Percentiles rank a stretch among this genome's conserved stretches.
These are phyloP conservation scores for Curvularia lunata DNA, from an alignment of 2,329 filamentous ascomycete genomes.

Conservation along the genomic window DNA sequence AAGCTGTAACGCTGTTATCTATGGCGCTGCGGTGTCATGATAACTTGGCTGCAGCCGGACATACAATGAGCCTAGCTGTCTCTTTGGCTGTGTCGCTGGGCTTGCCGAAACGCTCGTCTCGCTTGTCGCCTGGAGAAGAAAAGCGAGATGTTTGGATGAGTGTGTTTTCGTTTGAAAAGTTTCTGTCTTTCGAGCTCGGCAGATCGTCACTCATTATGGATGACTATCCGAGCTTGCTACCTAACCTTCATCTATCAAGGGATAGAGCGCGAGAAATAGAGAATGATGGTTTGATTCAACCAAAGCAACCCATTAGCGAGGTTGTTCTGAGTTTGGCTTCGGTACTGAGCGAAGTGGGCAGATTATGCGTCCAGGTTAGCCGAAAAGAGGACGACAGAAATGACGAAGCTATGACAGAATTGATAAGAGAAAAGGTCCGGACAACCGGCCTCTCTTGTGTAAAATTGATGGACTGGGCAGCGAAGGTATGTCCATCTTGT, in stretches of 20 bases:
- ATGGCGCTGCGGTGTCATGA: background rate
- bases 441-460: background rate
- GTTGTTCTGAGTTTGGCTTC: background rate
- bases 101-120: background rate
- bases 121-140: background rate
- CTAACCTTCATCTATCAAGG: background rate
- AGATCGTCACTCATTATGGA: background rate
- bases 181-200: background rate
- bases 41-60: background rate
- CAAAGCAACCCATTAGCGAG: background rate
- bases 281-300: background rate
- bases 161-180: background rate
- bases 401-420: background rate
- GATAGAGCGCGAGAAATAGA: background rate
- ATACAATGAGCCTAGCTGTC: conserved; percentile 2
- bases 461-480: background rate
- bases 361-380: background rate
- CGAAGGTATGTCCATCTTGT: background rate
- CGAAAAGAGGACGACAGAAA: background rate
- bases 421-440: background rate
- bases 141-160: background rate
- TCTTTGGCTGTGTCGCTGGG: background rate
- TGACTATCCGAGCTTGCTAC: background rate
- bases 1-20: background rate
- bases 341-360: background rate